Evolutionary conservation across 2,329 filamentous ascomycete genomes (phyloP).

Genomic region (Penicillium palitans): DNA sequence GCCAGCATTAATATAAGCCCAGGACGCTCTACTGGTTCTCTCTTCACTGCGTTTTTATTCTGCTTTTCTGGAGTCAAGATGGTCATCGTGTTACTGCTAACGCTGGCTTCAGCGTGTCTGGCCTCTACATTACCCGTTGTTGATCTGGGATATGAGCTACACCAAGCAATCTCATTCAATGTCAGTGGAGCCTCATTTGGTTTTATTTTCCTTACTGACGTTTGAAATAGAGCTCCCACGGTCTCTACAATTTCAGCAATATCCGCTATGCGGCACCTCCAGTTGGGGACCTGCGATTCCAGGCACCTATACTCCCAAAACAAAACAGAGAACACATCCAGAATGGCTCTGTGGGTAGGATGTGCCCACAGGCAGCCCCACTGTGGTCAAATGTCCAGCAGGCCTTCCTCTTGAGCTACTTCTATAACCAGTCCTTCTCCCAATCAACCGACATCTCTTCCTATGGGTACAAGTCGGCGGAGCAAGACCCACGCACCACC

Average conservation of each 20-base stretch:
- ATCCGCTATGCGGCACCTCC: constrained; percentile 59
- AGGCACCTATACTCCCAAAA: constrained; percentile 47
- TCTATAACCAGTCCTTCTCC: constrained; percentile 17
- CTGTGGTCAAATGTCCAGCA: constrained; percentile 43
- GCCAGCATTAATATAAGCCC: background rate
- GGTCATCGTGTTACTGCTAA: constrained; percentile 10
- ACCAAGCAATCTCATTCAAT: constrained; percentile 42
- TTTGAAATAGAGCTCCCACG: constrained; percentile 27
- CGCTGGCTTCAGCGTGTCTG: constrained; percentile 19
- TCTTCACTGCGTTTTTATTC: background rate
- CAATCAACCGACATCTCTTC: constrained; percentile 24
- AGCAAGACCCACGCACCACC: constrained; percentile 28
- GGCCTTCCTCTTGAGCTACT: constrained; percentile 21
- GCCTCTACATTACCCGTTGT: constrained; percentile 40
- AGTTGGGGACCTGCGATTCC: constrained; percentile 53
- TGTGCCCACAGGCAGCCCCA: constrained; percentile 50
- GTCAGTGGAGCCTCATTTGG: constrained; percentile 3
- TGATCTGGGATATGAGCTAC: constrained; percentile 56
- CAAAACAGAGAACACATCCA: constrained; percentile 49
- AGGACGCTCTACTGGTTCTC: background rate
- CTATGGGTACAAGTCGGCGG: constrained; percentile 19
- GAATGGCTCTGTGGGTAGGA: constrained; percentile 43
- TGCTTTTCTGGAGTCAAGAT: constrained; percentile 10
- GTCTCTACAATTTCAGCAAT: constrained; percentile 57
- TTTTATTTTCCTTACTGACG: background rate